Evolutionary conservation across 129 eudicot genomes (phyloP).

Genomic region (Daucus carota): DH1_v3.0 NC_030382.2:17575501-17576000

Average conservation of each 20-base stretch:
- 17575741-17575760: neutral
- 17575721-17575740: neutral
- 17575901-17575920: neutral
- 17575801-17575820: neutral
- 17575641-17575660: neutral
- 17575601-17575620: neutral
- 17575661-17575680: neutral
- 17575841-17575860: neutral
- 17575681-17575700: neutral
- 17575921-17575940: neutral
- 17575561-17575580: neutral
- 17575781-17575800: neutral
- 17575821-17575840: neutral
- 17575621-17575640: conserved; percentile 7
- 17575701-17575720: neutral
- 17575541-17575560: too few species aligned
- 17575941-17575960: conserved; percentile 1
- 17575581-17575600: conserved; percentile 9
- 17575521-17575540: too few species aligned
- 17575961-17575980: conserved; percentile 21
- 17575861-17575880: neutral
- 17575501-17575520: too few species aligned
- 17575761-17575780: neutral
- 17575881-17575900: neutral
- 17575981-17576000: conserved; percentile 19